These are phyloP conservation scores for Penicillium paneum DNA, from an alignment of 2,329 filamentous ascomycete species.

Conservation along the genomic window DNA sequence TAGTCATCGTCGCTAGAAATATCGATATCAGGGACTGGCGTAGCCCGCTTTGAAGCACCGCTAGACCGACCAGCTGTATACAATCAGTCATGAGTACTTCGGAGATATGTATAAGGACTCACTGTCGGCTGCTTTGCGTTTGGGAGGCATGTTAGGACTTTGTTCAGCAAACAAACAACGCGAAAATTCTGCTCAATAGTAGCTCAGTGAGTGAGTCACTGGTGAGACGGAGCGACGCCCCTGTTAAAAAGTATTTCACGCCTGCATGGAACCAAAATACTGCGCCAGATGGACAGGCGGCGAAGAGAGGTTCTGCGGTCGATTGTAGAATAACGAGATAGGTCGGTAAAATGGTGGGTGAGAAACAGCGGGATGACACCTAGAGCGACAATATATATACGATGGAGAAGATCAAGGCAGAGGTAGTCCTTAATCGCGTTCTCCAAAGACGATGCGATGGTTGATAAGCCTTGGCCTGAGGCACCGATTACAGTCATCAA, in stretches of 20 bases:
- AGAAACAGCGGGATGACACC: neutral
- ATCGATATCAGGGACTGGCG: constrained; percentile 45
- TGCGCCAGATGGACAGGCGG: constrained; percentile 15
- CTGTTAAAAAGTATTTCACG: constrained; percentile 10
- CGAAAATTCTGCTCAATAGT: neutral
- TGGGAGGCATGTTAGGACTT: constrained; percentile 58
- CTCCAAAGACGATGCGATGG: neutral
- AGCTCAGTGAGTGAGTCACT: neutral
- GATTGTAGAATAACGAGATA: neutral
- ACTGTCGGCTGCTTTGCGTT: constrained; percentile 64
- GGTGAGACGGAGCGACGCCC: constrained; percentile 16
- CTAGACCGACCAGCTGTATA: constrained; percentile 43
- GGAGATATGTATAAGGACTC: constrained; percentile 31
- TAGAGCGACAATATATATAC: neutral
- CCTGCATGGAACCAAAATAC: constrained; percentile 20
- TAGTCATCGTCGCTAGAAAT: constrained; percentile 58
- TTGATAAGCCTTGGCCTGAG: constrained; percentile 25
- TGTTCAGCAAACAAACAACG: neutral
- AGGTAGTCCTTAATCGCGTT: neutral
- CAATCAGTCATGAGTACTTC: constrained; percentile 22
- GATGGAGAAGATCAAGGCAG: neutral
- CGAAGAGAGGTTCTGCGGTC: neutral
- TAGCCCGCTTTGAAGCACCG: constrained; percentile 49
- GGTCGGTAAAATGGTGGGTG: neutral
- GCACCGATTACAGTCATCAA: constrained; percentile 13